phyloP scores from a whole-genome alignment of 441 rosid species.

The Pelargonium fulgidum region DNA sequence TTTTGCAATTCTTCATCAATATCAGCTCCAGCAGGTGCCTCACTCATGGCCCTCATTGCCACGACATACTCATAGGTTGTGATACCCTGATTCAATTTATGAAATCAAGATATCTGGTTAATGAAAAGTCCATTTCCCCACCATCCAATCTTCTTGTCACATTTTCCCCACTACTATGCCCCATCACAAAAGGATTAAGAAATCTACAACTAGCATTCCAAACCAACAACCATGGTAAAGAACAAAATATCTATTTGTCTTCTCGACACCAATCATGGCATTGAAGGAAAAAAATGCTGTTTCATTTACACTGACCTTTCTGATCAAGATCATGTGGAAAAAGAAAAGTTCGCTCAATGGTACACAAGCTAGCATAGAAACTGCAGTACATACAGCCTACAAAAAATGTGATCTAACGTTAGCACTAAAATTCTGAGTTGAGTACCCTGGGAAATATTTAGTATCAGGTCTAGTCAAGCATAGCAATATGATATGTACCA shows the following conservation, averaged over 20 bases:
- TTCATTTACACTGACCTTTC: slow-evolving; percentile 37
- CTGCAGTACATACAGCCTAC: slow-evolving; percentile 53
- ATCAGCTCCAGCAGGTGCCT: slow-evolving; percentile 62
- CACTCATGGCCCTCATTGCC: slow-evolving; percentile 77
- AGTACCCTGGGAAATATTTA: slow-evolving; percentile 11
- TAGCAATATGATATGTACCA: slow-evolving; percentile 35
- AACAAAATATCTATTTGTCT: neutral
- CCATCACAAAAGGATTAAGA: slow-evolving; percentile 1
- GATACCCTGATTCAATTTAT: slow-evolving; percentile 40
- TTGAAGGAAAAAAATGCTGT: too few species aligned
- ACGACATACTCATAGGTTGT: slow-evolving; percentile 73
- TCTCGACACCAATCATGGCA: too few species aligned
- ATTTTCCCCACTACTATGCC: neutral
- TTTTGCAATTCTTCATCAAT: slow-evolving; percentile 54
- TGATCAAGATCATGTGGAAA: slow-evolving; percentile 54
- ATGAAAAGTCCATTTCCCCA: neutral
- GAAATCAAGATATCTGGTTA: neutral
- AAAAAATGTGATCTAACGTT: slow-evolving; percentile 21
- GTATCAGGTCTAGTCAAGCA: slow-evolving; percentile 11
- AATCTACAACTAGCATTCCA: slow-evolving; percentile 5
- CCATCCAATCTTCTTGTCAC: neutral
- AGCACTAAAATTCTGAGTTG: slow-evolving; percentile 17
- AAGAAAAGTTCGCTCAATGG: slow-evolving; percentile 65
- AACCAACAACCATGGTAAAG: neutral
- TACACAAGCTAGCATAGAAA: slow-evolving; percentile 54